Percentiles rank a stretch among this genome's conserved stretches.
These are phyloP conservation scores for Calocybe indica DNA, from an alignment of 768 basidiomycete genomes.

Conservation along the genomic window DNA sequence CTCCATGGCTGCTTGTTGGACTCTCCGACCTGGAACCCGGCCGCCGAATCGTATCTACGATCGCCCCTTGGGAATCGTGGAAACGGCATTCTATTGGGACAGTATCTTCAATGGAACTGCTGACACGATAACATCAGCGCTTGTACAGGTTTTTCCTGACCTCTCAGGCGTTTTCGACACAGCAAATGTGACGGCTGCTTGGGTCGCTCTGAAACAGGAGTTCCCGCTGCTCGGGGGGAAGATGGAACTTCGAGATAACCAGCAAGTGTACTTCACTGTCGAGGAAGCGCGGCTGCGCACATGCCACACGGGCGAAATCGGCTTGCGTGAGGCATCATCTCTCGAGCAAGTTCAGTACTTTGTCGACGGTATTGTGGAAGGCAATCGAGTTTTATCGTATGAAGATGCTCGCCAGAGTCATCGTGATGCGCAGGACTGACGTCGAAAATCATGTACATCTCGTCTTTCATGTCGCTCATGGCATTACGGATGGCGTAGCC, in stretches of 20 bases:
- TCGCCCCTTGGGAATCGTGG: constrained; percentile 33
- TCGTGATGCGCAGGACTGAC: constrained; percentile 35
- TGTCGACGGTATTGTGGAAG: constrained; percentile 23
- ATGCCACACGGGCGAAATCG: constrained; percentile 32
- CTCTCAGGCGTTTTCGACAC: constrained; percentile 12
- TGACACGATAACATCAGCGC: constrained; percentile 31
- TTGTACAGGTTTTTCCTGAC: constrained; percentile 16
- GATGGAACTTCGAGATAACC: constrained; percentile 17
- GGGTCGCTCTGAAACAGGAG: constrained; percentile 39
- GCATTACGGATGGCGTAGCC: constrained; percentile 44
- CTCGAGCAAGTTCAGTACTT: constrained; percentile 25
- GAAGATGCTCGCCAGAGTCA: constrained; percentile 34
- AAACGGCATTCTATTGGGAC: constrained; percentile 38
- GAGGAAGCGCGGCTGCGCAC: constrained; percentile 25
- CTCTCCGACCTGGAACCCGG: not conserved
- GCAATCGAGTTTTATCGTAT: constrained; percentile 33
- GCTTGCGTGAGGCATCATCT: constrained; percentile 24
- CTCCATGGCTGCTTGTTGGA: constrained; percentile 5
- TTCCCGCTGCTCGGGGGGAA: constrained; percentile 44
- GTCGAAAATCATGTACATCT: constrained; percentile 30
- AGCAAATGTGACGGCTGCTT: constrained; percentile 33
- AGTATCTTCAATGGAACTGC: constrained; percentile 35
- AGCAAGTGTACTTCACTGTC: constrained; percentile 35
- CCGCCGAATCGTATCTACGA: constrained; percentile 16
- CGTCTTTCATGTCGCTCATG: constrained; percentile 39